phyloP scores from a whole-genome alignment of 345 rosid species.

The Acer saccharum region DNA sequence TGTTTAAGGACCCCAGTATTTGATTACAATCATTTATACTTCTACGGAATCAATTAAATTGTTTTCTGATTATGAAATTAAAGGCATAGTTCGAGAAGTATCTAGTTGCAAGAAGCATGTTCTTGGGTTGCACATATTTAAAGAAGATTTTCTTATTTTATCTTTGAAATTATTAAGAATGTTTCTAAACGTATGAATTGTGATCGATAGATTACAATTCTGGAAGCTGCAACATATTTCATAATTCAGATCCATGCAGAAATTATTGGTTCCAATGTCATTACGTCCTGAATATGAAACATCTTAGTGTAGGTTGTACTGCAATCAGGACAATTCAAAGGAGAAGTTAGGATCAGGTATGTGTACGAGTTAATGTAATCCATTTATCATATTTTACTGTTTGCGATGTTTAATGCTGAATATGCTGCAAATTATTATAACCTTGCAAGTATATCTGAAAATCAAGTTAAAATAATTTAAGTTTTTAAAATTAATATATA shows the following conservation, averaged over 20 bases:
- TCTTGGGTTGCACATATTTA: neutral
- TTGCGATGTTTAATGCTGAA: neutral
- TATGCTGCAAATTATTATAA: neutral
- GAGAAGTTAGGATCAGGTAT: constrained; percentile 86
- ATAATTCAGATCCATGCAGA: neutral
- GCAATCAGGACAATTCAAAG: constrained; percentile 74
- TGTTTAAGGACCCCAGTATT: neutral
- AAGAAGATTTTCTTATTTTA: neutral
- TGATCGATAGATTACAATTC: neutral
- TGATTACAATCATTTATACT: neutral
- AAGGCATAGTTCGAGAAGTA: neutral
- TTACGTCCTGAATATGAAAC: constrained; percentile 14
- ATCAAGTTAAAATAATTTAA: neutral
- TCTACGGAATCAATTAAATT: too few species aligned
- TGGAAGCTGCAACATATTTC: neutral
- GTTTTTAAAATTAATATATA: neutral
- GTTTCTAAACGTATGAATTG: neutral
- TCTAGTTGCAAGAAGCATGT: neutral
- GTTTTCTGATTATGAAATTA: too few species aligned
- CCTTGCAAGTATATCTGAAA: neutral
- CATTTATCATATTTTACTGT: constrained; percentile 5
- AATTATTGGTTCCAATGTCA: neutral
- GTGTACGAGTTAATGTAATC: constrained; percentile 15
- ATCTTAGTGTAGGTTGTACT: constrained; percentile 58
- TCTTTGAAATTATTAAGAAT: neutral